Evolutionary conservation across 345 rosid species (phyloP).

Genomic region (Hypericum perforatum): DNA sequence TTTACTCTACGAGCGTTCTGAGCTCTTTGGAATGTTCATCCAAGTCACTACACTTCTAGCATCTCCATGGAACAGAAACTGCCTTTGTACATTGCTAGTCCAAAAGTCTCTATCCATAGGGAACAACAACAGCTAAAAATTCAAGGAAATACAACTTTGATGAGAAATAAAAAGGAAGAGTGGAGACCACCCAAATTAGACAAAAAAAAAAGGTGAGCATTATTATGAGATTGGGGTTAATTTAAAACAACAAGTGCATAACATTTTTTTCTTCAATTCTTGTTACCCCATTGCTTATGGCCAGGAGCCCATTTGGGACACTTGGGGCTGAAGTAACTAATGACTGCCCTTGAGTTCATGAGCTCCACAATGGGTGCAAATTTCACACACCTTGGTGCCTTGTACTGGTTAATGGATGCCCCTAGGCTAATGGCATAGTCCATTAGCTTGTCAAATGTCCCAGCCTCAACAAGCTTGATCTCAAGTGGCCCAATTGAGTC

Average conservation of each 20-base stretch:
- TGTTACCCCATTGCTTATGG: conserved; percentile 62
- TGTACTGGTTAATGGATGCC: conserved; percentile 92
- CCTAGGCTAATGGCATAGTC: conserved; percentile 89
- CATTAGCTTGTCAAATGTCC: conserved; percentile 96
- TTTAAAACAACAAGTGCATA: not conserved
- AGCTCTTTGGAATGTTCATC: no score
- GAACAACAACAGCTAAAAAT: conserved; percentile 20
- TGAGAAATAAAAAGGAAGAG: not conserved
- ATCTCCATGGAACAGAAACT: conserved; percentile 34
- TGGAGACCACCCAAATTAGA: conserved; percentile 6
- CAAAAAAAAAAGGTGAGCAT: no score
- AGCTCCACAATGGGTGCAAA: conserved; percentile 88
- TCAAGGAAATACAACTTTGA: not conserved
- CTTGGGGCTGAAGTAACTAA: conserved; percentile 70
- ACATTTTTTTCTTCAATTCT: conserved; percentile 7
- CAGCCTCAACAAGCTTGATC: conserved; percentile 76
- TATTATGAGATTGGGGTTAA: not conserved
- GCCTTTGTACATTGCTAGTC: conserved; percentile 56
- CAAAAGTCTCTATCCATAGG: conserved; percentile 29
- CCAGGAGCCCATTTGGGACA: conserved; percentile 94
- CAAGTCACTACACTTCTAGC: no score
- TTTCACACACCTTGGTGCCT: conserved; percentile 94
- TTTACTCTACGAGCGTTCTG: no score
- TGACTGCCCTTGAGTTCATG: conserved; percentile 58
- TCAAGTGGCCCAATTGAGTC: conserved; percentile 32